Evolutionary conservation across 2,329 filamentous ascomycete genomes (phyloP).

Genomic region (Monosporascus sp.): DNA sequence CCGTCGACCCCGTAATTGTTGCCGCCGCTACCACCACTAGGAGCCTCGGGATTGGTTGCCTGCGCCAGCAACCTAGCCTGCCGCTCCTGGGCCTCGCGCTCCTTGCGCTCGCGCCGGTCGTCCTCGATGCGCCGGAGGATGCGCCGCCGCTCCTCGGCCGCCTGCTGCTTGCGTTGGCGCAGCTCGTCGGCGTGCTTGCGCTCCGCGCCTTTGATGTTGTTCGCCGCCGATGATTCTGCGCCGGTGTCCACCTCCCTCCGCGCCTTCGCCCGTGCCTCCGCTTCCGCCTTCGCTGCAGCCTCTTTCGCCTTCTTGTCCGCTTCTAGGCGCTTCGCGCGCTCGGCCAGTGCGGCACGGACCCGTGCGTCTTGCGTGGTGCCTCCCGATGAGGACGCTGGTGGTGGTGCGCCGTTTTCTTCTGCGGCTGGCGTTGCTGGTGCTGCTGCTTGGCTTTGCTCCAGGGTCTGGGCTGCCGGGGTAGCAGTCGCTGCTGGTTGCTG

Average conservation of each 20-base stretch:
- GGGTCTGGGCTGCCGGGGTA: slow-evolving; percentile 3
- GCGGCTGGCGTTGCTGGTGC: slow-evolving; percentile 2
- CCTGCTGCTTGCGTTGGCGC: slow-evolving; percentile 60
- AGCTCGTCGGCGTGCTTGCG: slow-evolving; percentile 48
- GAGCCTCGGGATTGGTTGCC: not conserved
- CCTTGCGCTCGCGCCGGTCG: slow-evolving; percentile 64
- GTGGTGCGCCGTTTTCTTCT: not conserved
- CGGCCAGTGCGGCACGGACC: slow-evolving; percentile 38
- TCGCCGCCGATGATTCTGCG: slow-evolving; percentile 1
- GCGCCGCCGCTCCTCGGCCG: slow-evolving; percentile 62
- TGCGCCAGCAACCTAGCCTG: slow-evolving; percentile 27
- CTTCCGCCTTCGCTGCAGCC: slow-evolving; percentile 41
- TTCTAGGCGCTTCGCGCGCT: slow-evolving; percentile 44
- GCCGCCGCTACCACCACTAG: no score
- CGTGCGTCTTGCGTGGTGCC: not conserved
- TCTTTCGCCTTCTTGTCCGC: slow-evolving; percentile 45
- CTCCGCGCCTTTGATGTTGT: slow-evolving; percentile 25
- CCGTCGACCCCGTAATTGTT: no score
- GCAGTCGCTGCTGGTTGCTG: slow-evolving; percentile 8
- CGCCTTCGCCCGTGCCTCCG: slow-evolving; percentile 36
- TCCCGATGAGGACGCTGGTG: not conserved
- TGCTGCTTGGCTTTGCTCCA: slow-evolving; percentile 4
- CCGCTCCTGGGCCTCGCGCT: slow-evolving; percentile 44
- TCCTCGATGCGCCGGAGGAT: slow-evolving; percentile 72
- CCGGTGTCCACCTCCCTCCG: slow-evolving; percentile 22